Evolutionary conservation across 768 basidiomycete genomes (phyloP), one percentile per base, ranked within the genome.

Genomic region (Mycena belliarum): DNA sequence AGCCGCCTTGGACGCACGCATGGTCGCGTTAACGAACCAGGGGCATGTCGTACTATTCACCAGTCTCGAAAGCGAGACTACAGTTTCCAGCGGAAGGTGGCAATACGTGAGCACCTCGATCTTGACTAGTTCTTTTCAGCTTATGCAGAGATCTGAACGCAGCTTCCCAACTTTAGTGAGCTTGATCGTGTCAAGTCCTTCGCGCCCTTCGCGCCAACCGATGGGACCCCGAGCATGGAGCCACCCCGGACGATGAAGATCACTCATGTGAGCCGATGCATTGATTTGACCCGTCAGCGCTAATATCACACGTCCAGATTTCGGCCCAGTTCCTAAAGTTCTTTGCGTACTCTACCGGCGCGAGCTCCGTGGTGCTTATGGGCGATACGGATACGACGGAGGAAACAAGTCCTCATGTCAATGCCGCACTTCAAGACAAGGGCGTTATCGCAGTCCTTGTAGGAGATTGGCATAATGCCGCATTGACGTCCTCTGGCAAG

Each of bases 381-480:
- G 93, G 91, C 37, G 74, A 82, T 43, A 75, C 72, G 15, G 68
- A 75, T n/a, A 83, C 81, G 8, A 64, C 73, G 33, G 55, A 73
- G 14, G 70, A 72, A 21, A 76, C 73, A 16, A 65, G 68, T 55
- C 91, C 89, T n/a, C 78, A 75, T 32, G 76, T 93, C 56, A 77
- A 91, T 5, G 86, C 89, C 1, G 82, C 79, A 32, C 75, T 98
- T 26, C 93, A 97, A 65, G 81, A 89, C 63, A 82, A 75, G 62
- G 77, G 80, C 35, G 83, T 98, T 52, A 95, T 98, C 58, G 91
- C 92, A 49, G 86, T 96, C 53, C 87, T 88, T 15, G 80, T 94
- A 49, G 96, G 96, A 6, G 96, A 98, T 72, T 97, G 95, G 70
- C 96, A 98, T 75, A 86, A 80, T 67, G 91, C 85, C 33, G 95